These are phyloP conservation scores for Macrolepiota fuliginosa DNA, from an alignment of 768 basidiomycete species.

Conservation along the genomic window DNA sequence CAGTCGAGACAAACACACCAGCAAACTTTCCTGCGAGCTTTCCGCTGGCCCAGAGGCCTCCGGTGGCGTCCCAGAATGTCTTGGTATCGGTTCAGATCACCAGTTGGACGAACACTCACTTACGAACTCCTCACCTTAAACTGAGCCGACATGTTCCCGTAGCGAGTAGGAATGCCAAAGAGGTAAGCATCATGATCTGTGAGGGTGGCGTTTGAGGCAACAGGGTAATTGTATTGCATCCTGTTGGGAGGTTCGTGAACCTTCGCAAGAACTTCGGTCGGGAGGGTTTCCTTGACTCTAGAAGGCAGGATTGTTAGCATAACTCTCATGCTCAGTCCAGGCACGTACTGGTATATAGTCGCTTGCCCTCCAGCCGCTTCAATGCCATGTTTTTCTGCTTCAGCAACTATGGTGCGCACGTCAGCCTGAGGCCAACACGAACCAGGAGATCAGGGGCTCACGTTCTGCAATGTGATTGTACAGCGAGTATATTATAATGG, in stretches of 20 bases:
- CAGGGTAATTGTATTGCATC: constrained; percentile 39
- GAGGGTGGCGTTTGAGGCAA: constrained; percentile 48
- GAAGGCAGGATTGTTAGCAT: neutral
- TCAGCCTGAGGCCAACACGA: neutral
- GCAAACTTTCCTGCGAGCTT: constrained; percentile 71
- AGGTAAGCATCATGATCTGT: constrained; percentile 58
- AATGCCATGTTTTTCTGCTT: constrained; percentile 31
- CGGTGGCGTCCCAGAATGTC: constrained; percentile 76
- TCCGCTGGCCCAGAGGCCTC: constrained; percentile 59
- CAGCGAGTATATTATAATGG: constrained; percentile 75
- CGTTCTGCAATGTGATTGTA: constrained; percentile 71
- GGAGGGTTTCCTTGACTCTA: constrained; percentile 66
- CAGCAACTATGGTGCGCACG: constrained; percentile 41
- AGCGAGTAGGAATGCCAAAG: constrained; percentile 69
- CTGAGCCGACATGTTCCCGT: constrained; percentile 69
- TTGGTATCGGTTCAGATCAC: constrained; percentile 19
- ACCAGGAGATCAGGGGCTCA: constrained; percentile 31
- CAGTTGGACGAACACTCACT: neutral
- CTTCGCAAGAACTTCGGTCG: constrained; percentile 49
- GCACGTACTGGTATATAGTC: constrained; percentile 39
- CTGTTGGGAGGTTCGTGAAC: constrained; percentile 37
- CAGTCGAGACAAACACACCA: constrained; percentile 72
- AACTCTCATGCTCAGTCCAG: neutral
- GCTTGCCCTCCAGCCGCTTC: constrained; percentile 33
- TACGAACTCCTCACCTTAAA: constrained; percentile 24